A percentile compares a stretch with the other conserved stretches of the same genome.
Conservation (phyloP, 2,329 filamentous ascomycete genomes). For the Dothistroma pini region DNA sequence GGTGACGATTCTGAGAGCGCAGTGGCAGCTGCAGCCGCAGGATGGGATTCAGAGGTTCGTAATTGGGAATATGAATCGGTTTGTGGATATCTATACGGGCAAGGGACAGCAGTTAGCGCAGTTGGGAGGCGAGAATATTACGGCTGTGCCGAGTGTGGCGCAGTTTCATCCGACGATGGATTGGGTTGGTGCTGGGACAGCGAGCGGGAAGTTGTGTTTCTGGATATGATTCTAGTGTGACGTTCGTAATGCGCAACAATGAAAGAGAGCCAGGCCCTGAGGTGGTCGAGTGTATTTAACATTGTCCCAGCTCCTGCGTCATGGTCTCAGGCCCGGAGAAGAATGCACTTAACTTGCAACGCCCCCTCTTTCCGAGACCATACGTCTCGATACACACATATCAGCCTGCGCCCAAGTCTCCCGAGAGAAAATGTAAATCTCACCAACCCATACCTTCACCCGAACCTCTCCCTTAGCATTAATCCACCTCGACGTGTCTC, state of each 20-base stretch:
- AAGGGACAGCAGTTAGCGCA: conserved; percentile 86
- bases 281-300: neutral
- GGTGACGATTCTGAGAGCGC: conserved; percentile 82
- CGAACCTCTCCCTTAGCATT: too few relatives aligned
- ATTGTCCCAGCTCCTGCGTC: neutral
- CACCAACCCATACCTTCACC: too few relatives aligned
- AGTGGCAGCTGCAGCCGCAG: conserved; percentile 79
- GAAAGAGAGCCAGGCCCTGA: too few relatives aligned
- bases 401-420: too few relatives aligned
- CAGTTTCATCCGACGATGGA: conserved; percentile 83
- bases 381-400: too few relatives aligned
- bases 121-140: conserved; percentile 82
- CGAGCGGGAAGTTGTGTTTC: conserved; percentile 85
- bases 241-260: neutral
- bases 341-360: too few relatives aligned
- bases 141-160: conserved; percentile 87
- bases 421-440: too few relatives aligned
- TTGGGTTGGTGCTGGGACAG: conserved; percentile 90
- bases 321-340: too few relatives aligned
- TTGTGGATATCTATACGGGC: conserved; percentile 83
- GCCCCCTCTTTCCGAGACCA: too few relatives aligned
- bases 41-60: conserved; percentile 83
- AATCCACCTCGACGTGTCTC: too few relatives aligned
- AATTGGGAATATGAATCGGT: conserved; percentile 88
- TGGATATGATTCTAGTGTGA: conserved; percentile 62